Conservation (phyloP, 2,329 filamentous ascomycete species). For the Fusarium temperatum region DNA sequence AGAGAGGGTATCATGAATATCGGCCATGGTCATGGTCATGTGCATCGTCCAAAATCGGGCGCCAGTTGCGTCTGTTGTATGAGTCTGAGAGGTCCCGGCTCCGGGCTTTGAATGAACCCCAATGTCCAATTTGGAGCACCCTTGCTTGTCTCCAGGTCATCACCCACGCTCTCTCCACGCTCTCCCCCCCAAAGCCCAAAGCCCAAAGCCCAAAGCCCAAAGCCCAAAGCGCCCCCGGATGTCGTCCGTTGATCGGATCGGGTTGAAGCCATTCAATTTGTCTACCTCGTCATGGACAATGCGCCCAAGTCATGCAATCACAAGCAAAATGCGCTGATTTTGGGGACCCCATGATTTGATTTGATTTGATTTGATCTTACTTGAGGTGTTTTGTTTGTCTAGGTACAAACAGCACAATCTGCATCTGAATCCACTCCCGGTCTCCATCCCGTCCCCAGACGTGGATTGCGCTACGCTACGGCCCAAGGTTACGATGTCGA, state of each 20-base stretch:
- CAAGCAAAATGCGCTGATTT: constrained; percentile 39
- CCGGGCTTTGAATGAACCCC: constrained; percentile 25
- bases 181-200: background rate
- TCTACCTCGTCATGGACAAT: constrained; percentile 30
- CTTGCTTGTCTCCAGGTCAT: constrained; percentile 23
- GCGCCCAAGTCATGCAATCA: constrained; percentile 39
- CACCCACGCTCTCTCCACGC: constrained; percentile 26
- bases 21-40: background rate
- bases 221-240: constrained; percentile 3
- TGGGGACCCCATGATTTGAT: constrained; percentile 10
- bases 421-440: constrained; percentile 25
- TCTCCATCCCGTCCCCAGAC: constrained; percentile 40
- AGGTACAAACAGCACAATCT: background rate
- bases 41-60: constrained; percentile 2
- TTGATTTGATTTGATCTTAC: constrained; percentile 1
- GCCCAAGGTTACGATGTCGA: constrained; percentile 18
- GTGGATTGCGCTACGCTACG: constrained; percentile 30
- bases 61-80: background rate
- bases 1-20: constrained; percentile 3
- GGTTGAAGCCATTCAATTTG: constrained; percentile 27
- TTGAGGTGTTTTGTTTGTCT: constrained; percentile 6
- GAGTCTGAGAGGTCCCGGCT: constrained; percentile 30
- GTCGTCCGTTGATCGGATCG: constrained; percentile 12
- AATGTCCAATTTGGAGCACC: constrained; percentile 28
- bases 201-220: too few species aligned